Conservation (phyloP, 306 rosid genomes). For the Ammopiptanthus mongolicus region DNA sequence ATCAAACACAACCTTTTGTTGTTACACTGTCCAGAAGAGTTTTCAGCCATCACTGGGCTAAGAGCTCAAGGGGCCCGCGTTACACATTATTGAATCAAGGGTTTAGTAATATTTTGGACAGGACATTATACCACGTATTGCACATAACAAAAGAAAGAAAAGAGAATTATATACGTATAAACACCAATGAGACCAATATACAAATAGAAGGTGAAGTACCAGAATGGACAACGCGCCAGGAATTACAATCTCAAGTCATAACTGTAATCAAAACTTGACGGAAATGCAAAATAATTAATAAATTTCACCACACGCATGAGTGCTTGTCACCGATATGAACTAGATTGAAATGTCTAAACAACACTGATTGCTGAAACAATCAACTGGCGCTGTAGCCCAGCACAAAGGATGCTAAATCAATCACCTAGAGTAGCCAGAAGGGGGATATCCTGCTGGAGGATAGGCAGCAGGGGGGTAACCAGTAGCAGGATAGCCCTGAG, state of each 20-base stretch:
- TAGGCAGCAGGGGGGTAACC: conserved; percentile 49
- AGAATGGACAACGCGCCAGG: conserved; percentile 10
- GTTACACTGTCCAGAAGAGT: too few species aligned
- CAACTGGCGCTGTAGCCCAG: background rate
- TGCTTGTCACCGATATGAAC: conserved; percentile 6
- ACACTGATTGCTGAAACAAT: conserved; percentile 10
- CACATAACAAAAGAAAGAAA: background rate
- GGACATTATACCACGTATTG: background rate
- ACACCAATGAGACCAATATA: conserved; percentile 18
- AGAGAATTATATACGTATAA: background rate
- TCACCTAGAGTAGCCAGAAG: conserved; percentile 51
- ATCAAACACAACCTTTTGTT: background rate
- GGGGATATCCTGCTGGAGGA: conserved; percentile 39
- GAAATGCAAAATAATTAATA: conserved; percentile 4
- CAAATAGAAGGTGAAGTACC: conserved; percentile 13
- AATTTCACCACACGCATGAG: conserved; percentile 7
- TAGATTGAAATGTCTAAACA: conserved; percentile 17
- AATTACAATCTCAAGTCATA: background rate
- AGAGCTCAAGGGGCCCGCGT: background rate
- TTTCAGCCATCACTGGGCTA: background rate
- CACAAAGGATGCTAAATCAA: background rate
- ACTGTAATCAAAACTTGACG: conserved; percentile 1
- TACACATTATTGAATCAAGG: background rate
- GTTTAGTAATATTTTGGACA: background rate
- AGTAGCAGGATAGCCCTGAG: conserved; percentile 52